Evolutionary conservation across 495 filamentous ascomycete genomes (phyloP).

Genomic region (Neurospora sp.): DNA sequence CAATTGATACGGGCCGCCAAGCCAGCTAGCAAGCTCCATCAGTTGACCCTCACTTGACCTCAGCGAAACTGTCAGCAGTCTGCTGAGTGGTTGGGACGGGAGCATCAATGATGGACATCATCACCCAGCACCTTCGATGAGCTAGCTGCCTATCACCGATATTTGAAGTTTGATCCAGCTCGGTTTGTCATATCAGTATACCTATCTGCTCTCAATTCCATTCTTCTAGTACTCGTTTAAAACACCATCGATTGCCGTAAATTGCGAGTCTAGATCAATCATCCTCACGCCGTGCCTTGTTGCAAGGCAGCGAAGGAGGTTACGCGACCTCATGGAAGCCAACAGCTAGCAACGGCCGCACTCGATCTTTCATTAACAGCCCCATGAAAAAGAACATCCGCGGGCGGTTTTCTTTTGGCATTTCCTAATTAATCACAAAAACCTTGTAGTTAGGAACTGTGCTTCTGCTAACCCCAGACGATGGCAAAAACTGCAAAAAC

Average conservation of each 20-base stretch:
- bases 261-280: not conserved
- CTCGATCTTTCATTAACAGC: not conserved
- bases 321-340: not conserved
- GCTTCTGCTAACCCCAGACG: too few species aligned
- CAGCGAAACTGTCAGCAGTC: not conserved
- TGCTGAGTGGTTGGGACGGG: not conserved
- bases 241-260: not conserved
- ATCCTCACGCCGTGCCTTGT: not conserved
- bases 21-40: not conserved
- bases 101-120: not conserved
- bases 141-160: not conserved
- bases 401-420: not conserved
- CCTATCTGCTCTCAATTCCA: not conserved
- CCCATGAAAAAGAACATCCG: not conserved
- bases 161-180: not conserved
- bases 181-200: not conserved
- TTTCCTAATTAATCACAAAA: not conserved
- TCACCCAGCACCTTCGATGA: not conserved
- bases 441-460: not conserved
- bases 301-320: not conserved
- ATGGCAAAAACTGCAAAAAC: not conserved
- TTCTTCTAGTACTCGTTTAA: not conserved
- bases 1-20: not conserved
- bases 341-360: not conserved
- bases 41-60: not conserved